Base-by-base conservation (phyloP, 2,329 filamentous ascomycete species). In the Rachicladosporium sp. region DNA sequence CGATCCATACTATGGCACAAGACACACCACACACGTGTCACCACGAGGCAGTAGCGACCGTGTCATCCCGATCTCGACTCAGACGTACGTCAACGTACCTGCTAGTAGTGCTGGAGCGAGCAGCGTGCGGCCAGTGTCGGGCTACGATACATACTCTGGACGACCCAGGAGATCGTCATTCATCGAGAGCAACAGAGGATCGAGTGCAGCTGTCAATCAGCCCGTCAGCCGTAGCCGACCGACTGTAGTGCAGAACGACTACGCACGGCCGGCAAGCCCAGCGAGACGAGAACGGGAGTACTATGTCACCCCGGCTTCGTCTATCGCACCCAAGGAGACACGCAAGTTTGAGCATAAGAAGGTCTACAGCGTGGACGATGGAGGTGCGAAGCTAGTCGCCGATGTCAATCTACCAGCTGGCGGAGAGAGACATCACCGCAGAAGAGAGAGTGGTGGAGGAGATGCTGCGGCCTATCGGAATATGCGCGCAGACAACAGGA, bases 331-430 rank as follows among this genome's bases (percentile, higher is more conserved):
- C 12, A 47, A 47, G 11, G 46, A 42, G 10, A 40, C 43, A 19
- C 52, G 54, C 27, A 46, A 49, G 31, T 45, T 45, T 5, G 57
- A 61, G 23, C 65, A 68, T 47, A 68, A 66, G 51, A 67, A 66
- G 48, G 55, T 69, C 15, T 70, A 70, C 52, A 67, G 63, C 44
- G 61, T 70, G 8, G 66, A 68, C 37, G 63, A 68, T 40, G 59
- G 58, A 11, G 46, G 43, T 27, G 52, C 53, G 35, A 60, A 59
- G 44, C 48, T 62, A 10, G 56, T 61, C n/a, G 57, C 56, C 32
- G 56, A 61, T 38, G 51, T 58, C 38, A 57, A 58, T 42, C 58
- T 59, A 8, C 52, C 58, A 12, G 55, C 58, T n/a, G 60, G 62
- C 37, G 54, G 55, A 32, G 58, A 64, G 29, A 45, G 58, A 40